phyloP scores from a whole-genome alignment of 2,329 filamentous ascomycete species.

The Alternaria viburni region DNA sequence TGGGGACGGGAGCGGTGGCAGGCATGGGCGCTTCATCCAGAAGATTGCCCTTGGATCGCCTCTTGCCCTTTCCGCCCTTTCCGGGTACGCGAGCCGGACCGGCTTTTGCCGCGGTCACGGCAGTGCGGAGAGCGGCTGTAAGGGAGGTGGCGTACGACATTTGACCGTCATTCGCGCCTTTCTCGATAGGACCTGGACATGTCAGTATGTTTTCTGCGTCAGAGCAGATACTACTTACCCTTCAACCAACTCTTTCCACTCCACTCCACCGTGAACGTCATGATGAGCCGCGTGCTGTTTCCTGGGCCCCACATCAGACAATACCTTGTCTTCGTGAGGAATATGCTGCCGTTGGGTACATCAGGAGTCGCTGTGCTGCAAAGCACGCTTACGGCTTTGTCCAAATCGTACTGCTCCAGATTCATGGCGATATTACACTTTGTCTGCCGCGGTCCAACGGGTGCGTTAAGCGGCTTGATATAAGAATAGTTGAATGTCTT shows the following conservation, averaged over 20 bases:
- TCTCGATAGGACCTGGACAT: conserved; percentile 83
- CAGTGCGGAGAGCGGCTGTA: conserved; percentile 73
- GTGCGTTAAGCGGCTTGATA: conserved; percentile 84
- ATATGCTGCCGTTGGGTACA: conserved; percentile 91
- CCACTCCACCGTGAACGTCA: conserved; percentile 95
- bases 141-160: conserved; percentile 81
- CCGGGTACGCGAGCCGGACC: conserved; percentile 53
- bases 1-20: conserved; percentile 39
- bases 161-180: conserved; percentile 91
- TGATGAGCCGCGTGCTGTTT: conserved; percentile 82
- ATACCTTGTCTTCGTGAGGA: conserved; percentile 90
- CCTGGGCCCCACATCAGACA: conserved; percentile 91
- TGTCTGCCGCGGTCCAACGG: conserved; percentile 91
- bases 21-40: conserved; percentile 52
- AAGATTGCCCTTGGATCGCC: conserved; percentile 61
- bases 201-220: conserved; percentile 14
- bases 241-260: conserved; percentile 97
- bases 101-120: conserved; percentile 69
- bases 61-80: conserved; percentile 61
- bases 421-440: conserved; percentile 90
- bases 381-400: conserved; percentile 83
- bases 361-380: conserved; percentile 90
- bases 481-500: conserved; percentile 80
- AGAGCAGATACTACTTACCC: conserved; percentile 60
- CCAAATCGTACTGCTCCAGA: conserved; percentile 83